Evolutionary conservation across 2,329 filamentous ascomycete genomes (phyloP).

Genomic region (Corniculantispora saksenae): DNA sequence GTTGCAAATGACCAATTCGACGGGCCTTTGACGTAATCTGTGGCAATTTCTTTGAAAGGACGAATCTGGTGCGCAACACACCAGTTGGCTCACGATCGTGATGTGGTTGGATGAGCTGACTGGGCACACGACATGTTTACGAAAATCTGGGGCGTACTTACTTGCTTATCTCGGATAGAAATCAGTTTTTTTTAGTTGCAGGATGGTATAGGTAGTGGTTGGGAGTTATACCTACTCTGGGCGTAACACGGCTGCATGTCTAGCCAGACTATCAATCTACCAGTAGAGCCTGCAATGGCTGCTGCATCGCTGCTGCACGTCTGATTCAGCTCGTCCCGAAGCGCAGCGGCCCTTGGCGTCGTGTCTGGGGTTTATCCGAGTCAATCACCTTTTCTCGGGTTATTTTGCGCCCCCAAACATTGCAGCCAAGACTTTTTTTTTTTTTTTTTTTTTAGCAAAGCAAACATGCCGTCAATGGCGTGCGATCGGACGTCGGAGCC

Average conservation of each 20-base stretch:
- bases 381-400: neutral
- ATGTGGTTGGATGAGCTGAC: neutral
- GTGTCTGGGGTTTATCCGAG: neutral
- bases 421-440: neutral
- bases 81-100: neutral
- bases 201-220: neutral
- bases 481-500: neutral
- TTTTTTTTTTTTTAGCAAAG: too few relatives aligned
- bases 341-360: neutral
- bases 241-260: constrained; percentile 5
- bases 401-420: neutral
- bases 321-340: neutral
- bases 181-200: neutral
- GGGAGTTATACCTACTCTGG: neutral
- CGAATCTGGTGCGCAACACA: too few relatives aligned
- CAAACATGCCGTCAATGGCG: neutral
- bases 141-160: too few relatives aligned
- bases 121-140: neutral
- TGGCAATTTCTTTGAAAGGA: too few relatives aligned
- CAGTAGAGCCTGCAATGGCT: neutral
- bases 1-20: neutral
- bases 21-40: neutral
- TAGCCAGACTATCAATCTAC: neutral
- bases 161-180: neutral
- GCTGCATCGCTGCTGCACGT: neutral